These are phyloP conservation scores for Tetragonia tetragonoides DNA, from an alignment of 148 eudicot genomes.

Conservation along the genomic window DNA sequence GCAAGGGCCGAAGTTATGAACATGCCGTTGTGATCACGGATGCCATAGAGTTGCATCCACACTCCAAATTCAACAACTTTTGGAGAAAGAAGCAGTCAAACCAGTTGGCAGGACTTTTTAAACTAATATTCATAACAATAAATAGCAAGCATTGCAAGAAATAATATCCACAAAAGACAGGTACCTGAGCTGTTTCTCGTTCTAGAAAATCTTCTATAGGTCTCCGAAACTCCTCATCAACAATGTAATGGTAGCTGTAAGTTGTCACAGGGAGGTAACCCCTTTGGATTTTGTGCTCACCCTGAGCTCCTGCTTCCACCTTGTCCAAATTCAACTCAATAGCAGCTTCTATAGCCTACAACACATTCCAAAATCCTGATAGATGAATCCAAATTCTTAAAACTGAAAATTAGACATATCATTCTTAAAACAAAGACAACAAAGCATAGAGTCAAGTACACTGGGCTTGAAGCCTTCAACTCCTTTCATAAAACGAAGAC, in stretches of 20 bases:
- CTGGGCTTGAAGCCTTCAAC: not conserved
- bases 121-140: not conserved
- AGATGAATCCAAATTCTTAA: not conserved
- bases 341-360: constrained; percentile 97
- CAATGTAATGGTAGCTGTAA: constrained; percentile 84
- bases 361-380: constrained; percentile 2
- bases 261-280: constrained; percentile 91
- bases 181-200: constrained; percentile 86
- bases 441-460: not conserved
- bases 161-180: not conserved
- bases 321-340: constrained; percentile 81
- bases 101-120: not conserved
- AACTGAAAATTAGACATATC: not conserved
- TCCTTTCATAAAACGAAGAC: not conserved
- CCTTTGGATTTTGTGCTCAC: constrained; percentile 96
- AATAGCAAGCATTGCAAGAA: not conserved
- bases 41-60: not conserved
- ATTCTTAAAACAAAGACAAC: not conserved
- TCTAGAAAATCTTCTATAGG: constrained; percentile 63
- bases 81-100: not conserved
- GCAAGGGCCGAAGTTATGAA: not conserved
- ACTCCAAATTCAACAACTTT: not conserved
- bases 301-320: constrained; percentile 99
- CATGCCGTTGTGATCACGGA: not conserved
- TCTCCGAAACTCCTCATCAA: constrained; percentile 62